Evolutionary conservation across 495 filamentous ascomycete species (phyloP), one percentile per base, ranked within the genome.

Genomic region (Lophiotrema nucula): DNA sequence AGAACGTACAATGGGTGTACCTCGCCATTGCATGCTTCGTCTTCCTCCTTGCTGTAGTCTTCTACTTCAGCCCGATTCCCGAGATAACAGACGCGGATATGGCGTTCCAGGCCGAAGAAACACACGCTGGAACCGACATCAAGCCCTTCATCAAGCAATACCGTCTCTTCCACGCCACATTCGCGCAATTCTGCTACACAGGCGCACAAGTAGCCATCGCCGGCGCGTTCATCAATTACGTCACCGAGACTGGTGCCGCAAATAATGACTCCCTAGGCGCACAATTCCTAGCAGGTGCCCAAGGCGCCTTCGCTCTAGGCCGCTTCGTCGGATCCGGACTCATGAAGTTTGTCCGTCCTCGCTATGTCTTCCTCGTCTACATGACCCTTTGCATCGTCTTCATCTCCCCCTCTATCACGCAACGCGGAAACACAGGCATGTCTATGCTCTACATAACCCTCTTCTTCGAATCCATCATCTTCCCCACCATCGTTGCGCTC

Each of bases 1-100:
- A 76, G 62, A 76, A 74, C 25, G 87, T 91, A 19, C 88, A 91
- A 68, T 90, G 88, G 87, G 81, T 85, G 0, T 91, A 90, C 65
- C 78, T 90, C 0, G 85, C 79, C 45, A 83, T 89, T 47, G 86
- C 86, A 0, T 33, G 43, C 31, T 70, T 70, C 48, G 65, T 70
- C 16, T 60, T 60, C 21, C 33, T 67, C 5, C 47, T 68, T 0
- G 53, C 53, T 1, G 31, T 66, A 25, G 46, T 68, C 3, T 70
- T 70, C 46, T 62, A 42, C 33, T 56, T 70, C 33, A 44, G 46
- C 4, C 49, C 57, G 16, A 77, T 82, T 31, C 81, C 80, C 10
- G 80, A 84, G 52, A 71, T 83, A 28, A 81, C 79, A 0, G 55
- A 64, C 23, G 78, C 76, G 48, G 80, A 83, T 52, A 83, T 82